Evolutionary conservation across 495 filamentous ascomycete genomes (phyloP).

Genomic region (Cryomyces antarcticus): DNA sequence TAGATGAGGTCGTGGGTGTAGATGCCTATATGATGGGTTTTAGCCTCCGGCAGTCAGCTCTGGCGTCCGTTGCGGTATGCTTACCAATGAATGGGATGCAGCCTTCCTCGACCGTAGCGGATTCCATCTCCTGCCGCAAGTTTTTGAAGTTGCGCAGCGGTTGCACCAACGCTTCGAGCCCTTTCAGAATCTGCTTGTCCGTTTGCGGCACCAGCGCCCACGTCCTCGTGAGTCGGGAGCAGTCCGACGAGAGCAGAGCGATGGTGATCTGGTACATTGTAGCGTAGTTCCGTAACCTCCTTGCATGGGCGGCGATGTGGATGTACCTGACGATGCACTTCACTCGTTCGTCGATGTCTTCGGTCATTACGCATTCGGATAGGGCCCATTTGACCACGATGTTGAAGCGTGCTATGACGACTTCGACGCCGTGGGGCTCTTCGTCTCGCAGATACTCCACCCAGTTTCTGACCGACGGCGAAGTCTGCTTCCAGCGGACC

Average conservation of each 20-base stretch:
- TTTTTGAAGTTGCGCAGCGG: conserved; percentile 83
- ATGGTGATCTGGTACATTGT: conserved; percentile 91
- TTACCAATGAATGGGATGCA: conserved; percentile 94
- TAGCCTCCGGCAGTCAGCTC: background rate
- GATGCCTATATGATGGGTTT: conserved; percentile 26
- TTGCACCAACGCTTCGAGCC: conserved; percentile 69
- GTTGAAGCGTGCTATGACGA: conserved; percentile 95
- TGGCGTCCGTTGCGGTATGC: conserved; percentile 1
- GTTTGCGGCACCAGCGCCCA: conserved; percentile 57
- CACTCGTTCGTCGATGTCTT: conserved; percentile 61
- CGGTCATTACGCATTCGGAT: conserved; percentile 76
- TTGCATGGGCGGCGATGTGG: conserved; percentile 71
- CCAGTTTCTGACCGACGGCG: conserved; percentile 54
- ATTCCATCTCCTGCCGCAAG: conserved; percentile 81
- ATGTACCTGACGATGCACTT: conserved; percentile 77
- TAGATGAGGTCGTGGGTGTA: conserved; percentile 96
- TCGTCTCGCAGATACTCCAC: conserved; percentile 75
- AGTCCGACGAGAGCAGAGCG: conserved; percentile 68
- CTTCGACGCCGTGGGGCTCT: conserved; percentile 70
- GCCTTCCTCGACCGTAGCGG: conserved; percentile 49
- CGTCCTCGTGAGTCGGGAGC: conserved; percentile 52
- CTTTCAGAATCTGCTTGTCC: conserved; percentile 52
- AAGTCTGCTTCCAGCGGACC: conserved; percentile 57
- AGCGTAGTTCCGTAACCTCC: conserved; percentile 79
- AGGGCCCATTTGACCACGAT: conserved; percentile 94